Percentiles rank a stretch among this genome's conserved stretches.
Evolutionary conservation across 1,284 basidiomycete species (phyloP).

Genomic region (Ustilago cynodontis): DNA sequence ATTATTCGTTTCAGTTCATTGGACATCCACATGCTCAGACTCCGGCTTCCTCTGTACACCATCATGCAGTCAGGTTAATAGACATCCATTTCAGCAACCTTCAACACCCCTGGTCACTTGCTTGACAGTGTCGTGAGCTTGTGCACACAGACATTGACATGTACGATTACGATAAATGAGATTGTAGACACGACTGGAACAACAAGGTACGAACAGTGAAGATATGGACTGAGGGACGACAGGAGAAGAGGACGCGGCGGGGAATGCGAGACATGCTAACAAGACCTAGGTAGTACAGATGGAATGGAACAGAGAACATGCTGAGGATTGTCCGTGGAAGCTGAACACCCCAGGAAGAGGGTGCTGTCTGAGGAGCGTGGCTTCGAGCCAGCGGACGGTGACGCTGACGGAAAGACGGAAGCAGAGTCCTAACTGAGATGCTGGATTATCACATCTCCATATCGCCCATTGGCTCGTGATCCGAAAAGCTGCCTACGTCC

Average conservation of each 20-base stretch:
- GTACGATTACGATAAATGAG: background rate
- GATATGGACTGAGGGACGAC: background rate
- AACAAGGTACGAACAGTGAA: background rate
- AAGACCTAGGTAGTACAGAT: constrained; percentile 31
- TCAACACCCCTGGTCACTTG: background rate
- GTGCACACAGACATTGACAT: background rate
- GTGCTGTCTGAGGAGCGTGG: background rate
- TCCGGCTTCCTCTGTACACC: background rate
- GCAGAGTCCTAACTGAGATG: background rate
- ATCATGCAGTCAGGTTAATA: constrained; percentile 9
- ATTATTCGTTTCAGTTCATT: background rate
- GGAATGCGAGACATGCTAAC: constrained; percentile 15
- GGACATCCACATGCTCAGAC: constrained; percentile 1
- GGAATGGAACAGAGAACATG: constrained; percentile 8
- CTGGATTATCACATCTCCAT: constrained; percentile 52
- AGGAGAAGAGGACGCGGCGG: background rate
- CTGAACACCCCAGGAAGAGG: background rate
- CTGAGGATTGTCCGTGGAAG: background rate
- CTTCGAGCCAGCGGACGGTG: background rate
- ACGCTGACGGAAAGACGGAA: constrained; percentile 1
- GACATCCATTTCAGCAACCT: background rate
- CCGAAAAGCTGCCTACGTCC: constrained; percentile 65
- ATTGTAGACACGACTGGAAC: background rate
- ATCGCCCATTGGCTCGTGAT: constrained; percentile 51
- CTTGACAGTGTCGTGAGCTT: background rate